A percentile compares a stretch with the other conserved stretches of the same genome.
These are phyloP conservation scores for Tolypocladium inflatum DNA, from an alignment of 2,329 filamentous ascomycete species.

Conservation along the genomic window DNA sequence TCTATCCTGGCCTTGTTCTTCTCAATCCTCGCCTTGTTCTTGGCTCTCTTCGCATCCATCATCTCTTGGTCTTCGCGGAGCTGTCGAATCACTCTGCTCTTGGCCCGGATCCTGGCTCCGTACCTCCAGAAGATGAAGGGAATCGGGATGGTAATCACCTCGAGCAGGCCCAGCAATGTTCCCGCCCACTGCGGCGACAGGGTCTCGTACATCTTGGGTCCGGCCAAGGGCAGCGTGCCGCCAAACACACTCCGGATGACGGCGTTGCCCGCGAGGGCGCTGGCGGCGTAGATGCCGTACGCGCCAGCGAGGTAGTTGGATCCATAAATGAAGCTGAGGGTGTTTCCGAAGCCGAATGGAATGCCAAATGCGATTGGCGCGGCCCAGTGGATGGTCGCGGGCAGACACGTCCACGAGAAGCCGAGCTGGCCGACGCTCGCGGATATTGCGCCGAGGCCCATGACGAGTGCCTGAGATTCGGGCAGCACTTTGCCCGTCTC, in stretches of 20 bases:
- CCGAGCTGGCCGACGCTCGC: slow-evolving; percentile 72
- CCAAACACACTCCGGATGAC: slow-evolving; percentile 65
- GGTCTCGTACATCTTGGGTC: slow-evolving; percentile 58
- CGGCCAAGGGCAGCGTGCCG: slow-evolving; percentile 70
- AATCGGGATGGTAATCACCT: slow-evolving; percentile 67
- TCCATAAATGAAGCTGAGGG: slow-evolving; percentile 71
- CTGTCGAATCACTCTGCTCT: slow-evolving; percentile 36
- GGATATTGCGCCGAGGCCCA: slow-evolving; percentile 67
- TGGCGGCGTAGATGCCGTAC: slow-evolving; percentile 76
- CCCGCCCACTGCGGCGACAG: slow-evolving; percentile 72
- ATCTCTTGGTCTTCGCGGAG: slow-evolving; percentile 35
- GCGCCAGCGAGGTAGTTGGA: slow-evolving; percentile 70
- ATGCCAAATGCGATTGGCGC: slow-evolving; percentile 68
- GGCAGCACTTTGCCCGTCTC: slow-evolving; percentile 63
- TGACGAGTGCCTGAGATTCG: slow-evolving; percentile 72
- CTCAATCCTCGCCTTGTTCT: slow-evolving; percentile 13
- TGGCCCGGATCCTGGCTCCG: slow-evolving; percentile 41
- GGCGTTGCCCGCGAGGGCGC: slow-evolving; percentile 69
- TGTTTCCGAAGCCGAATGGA: slow-evolving; percentile 70
- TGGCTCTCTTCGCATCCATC: slow-evolving; percentile 20
- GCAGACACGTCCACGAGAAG: slow-evolving; percentile 83
- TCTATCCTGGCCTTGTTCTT: background rate
- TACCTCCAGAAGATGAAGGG: slow-evolving; percentile 68
- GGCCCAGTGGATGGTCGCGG: slow-evolving; percentile 71
- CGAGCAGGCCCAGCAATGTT: slow-evolving; percentile 63